These are phyloP conservation scores for Yamadazyma sp. DNA, from an alignment of 1,139 yeast species.

Conservation along the genomic window DNA sequence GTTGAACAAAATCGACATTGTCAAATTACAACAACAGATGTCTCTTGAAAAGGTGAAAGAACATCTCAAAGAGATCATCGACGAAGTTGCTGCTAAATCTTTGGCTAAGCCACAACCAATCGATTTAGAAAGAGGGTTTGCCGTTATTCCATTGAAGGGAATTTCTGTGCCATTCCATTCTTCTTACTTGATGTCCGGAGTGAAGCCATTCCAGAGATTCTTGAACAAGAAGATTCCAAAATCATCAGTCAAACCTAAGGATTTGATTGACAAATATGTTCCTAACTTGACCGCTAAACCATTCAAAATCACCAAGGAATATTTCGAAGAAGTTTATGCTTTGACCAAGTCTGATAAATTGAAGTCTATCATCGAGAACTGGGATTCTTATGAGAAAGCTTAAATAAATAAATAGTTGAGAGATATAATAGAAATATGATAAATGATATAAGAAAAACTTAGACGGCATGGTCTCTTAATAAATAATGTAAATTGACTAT, in stretches of 20 bases:
- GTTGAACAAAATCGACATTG: conserved; percentile 91
- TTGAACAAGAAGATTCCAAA: conserved; percentile 93
- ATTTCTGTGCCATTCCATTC: conserved; percentile 99
- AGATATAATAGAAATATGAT: conserved; percentile 1
- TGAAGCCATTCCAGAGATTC: conserved; percentile 97
- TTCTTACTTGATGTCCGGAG: conserved; percentile 95
- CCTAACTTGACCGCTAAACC: conserved; percentile 99
- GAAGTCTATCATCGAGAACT: conserved; percentile 84
- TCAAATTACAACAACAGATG: conserved; percentile 77
- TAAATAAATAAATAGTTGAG: conserved; percentile 14
- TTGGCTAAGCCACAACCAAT: conserved; percentile 92
- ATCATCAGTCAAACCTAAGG: conserved; percentile 92
- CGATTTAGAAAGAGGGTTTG: conserved; percentile 95
- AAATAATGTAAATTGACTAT: conserved; percentile 6
- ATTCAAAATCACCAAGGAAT: conserved; percentile 91
- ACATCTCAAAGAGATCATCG: conserved; percentile 83
- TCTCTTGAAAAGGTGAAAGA: conserved; percentile 84
- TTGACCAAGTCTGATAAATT: conserved; percentile 91
- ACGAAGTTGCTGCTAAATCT: conserved; percentile 79
- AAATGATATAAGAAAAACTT: conserved; percentile 3
- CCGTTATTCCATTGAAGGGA: conserved; percentile 97
- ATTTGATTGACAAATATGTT: conserved; percentile 90
- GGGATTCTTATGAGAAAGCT: conserved; percentile 79
- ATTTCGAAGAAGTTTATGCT: conserved; percentile 91
- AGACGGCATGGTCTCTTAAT: too few species aligned